A percentile compares a stretch with the other conserved stretches of the same genome.
These are phyloP conservation scores for Komagataella kurtzmanii DNA, from an alignment of 805 yeast genomes.

Conservation along the genomic window DNA sequence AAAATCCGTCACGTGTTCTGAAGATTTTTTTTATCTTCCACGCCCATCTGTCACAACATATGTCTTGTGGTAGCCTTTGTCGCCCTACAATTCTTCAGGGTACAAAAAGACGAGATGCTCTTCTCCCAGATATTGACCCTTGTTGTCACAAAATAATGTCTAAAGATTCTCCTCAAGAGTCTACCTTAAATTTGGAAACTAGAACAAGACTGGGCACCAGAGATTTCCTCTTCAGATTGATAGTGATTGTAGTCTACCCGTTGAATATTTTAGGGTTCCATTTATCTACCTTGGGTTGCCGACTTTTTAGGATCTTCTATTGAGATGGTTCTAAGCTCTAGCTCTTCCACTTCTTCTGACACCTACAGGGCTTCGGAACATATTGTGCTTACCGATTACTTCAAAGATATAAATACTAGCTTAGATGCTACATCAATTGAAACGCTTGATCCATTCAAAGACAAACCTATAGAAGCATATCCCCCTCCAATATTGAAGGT, in stretches of 20 bases:
- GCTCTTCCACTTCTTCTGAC: neutral
- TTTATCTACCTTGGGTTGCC: neutral
- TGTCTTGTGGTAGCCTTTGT: neutral
- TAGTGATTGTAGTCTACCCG: neutral
- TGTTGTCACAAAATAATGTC: neutral
- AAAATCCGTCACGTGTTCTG: neutral
- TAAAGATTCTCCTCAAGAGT: neutral
- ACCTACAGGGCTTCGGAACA: neutral
- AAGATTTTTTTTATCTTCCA: neutral
- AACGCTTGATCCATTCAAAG: neutral
- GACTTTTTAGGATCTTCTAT: neutral
- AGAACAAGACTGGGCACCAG: neutral
- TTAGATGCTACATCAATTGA: neutral
- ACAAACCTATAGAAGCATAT: neutral
- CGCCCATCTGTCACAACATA: neutral
- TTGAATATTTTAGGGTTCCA: neutral
- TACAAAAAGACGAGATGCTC: neutral
- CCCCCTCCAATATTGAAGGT: neutral
- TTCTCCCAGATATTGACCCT: neutral
- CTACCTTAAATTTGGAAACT: neutral
- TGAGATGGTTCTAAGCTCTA: neutral
- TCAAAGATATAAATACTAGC: neutral
- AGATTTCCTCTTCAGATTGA: neutral
- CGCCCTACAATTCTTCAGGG: neutral
- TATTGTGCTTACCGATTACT: neutral